These are phyloP conservation scores for Penicillium sp. DNA, from an alignment of 2,329 filamentous ascomycete species.

Conservation along the genomic window DNA sequence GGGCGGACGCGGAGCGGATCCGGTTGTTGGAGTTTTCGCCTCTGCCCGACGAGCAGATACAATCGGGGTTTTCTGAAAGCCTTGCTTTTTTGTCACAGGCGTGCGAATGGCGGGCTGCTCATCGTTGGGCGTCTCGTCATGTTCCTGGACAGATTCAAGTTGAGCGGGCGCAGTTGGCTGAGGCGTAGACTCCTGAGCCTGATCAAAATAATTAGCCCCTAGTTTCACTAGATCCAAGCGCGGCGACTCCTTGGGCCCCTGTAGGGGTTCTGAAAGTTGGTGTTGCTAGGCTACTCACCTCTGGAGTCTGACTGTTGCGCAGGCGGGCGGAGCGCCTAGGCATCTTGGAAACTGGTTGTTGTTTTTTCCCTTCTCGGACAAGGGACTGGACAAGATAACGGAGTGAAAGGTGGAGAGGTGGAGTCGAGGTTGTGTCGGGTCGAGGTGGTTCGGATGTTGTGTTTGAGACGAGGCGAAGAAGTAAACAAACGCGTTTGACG, in stretches of 20 bases:
- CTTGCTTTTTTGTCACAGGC: conserved; percentile 25
- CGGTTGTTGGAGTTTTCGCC: conserved; percentile 50
- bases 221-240: not conserved
- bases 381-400: not conserved
- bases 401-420: not conserved
- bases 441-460: not conserved
- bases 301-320: conserved; percentile 34
- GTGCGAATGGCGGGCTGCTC: conserved; percentile 32
- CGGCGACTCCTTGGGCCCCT: conserved; percentile 13
- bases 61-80: conserved; percentile 32
- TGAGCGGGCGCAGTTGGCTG: conserved; percentile 30
- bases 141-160: conserved; percentile 53
- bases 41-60: conserved; percentile 32
- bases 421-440: conserved; percentile 6
- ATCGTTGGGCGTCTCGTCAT: conserved; percentile 47
- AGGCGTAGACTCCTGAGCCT: conserved; percentile 28
- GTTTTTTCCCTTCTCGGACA: not conserved
- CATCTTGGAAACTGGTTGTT: conserved; percentile 27
- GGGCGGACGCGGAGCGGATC: conserved; percentile 70
- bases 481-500: conserved; percentile 30
- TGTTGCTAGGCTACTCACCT: conserved; percentile 35
- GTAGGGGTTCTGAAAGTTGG: conserved; percentile 14
- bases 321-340: conserved; percentile 48
- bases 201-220: conserved; percentile 12
- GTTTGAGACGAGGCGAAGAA: conserved; percentile 3